Conservation (phyloP, 202 grass and related monocot genomes). For the Dendrocalamus latiflorus region DNA sequence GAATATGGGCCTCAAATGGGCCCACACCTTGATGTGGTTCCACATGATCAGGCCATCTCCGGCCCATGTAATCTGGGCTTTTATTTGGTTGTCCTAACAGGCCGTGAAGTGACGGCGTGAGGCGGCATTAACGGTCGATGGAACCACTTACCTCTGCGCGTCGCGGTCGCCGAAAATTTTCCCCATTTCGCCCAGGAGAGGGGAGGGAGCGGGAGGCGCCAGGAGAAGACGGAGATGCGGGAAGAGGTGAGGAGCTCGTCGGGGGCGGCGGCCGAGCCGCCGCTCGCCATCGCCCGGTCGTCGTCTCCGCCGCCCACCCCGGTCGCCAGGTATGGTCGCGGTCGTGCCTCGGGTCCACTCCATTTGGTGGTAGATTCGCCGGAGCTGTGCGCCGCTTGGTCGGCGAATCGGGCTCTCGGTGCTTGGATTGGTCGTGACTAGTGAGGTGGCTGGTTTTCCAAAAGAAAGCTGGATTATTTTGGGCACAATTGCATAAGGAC, state of each 20-base stretch:
- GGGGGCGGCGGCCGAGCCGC: conserved; percentile 29
- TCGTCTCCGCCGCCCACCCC: conserved; percentile 69
- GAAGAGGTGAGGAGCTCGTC: conserved; percentile 91
- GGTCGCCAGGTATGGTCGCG: conserved; percentile 60
- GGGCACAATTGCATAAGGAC: background rate
- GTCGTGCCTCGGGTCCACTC: background rate
- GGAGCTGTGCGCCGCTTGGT: background rate
- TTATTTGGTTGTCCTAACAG: background rate
- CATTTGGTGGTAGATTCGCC: conserved; percentile 33
- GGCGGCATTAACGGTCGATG: conserved; percentile 8
- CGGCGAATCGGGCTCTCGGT: background rate
- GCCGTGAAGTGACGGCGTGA: conserved; percentile 31
- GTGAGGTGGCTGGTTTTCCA: background rate
- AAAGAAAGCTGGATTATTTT: background rate
- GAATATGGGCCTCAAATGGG: background rate
- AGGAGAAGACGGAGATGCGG: conserved; percentile 50
- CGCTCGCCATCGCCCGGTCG: conserved; percentile 38
- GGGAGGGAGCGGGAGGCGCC: conserved; percentile 17
- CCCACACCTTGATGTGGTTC: background rate
- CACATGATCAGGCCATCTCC: rapidly evolving
- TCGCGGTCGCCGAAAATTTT: conserved; percentile 16
- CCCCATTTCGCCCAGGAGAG: conserved; percentile 2
- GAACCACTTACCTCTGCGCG: conserved; percentile 12
- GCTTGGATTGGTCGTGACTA: conserved; percentile 5
- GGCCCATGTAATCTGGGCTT: background rate